A percentile compares a stretch with the other conserved stretches of the same genome.
Evolutionary conservation across 2,329 filamentous ascomycete species (phyloP).

Genomic region (Thyridium curvatum): DNA sequence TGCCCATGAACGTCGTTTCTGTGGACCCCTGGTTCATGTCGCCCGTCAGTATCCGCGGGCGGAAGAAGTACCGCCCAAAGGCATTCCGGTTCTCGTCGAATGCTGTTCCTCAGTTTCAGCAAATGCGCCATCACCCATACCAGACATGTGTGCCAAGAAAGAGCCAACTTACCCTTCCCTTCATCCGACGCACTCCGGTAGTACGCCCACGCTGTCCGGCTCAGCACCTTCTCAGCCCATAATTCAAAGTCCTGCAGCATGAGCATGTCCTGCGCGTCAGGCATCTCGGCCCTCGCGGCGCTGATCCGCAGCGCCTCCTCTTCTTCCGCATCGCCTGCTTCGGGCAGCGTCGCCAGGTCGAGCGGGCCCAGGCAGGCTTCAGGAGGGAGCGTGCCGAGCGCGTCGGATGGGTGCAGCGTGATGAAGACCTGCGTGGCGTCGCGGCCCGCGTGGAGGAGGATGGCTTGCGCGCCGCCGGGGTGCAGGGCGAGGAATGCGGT

Average conservation of each 20-base stretch:
- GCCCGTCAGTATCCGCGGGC: constrained; percentile 7
- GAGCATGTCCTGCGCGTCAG: neutral
- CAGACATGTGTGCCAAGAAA: too few species aligned
- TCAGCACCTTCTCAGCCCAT: neutral
- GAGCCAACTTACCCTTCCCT: neutral
- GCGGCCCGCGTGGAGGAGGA: too few species aligned
- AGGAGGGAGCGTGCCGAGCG: neutral
- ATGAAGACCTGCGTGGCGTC: neutral
- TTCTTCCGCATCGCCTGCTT: neutral
- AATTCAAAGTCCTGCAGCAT: neutral
- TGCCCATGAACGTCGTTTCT: constrained; percentile 3
- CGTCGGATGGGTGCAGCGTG: neutral
- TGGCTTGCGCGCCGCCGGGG: neutral
- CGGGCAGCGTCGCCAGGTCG: neutral
- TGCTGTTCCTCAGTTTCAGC: too few species aligned
- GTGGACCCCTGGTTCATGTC: constrained; percentile 5
- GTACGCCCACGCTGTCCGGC: neutral
- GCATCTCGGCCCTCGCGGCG: neutral
- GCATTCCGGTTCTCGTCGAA: constrained; percentile 3
- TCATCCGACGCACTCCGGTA: constrained; percentile 1
- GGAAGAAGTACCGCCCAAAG: constrained; percentile 9
- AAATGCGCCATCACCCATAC: too few species aligned
- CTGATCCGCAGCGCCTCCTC: too few species aligned
- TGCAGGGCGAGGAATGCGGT: too few species aligned
- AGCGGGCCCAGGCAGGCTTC: neutral